Evolutionary conservation across 192 early-diverging fungal species (phyloP), one percentile per base, ranked within the genome.

Genomic region (Gryganskiella cystojenkinii): DNA sequence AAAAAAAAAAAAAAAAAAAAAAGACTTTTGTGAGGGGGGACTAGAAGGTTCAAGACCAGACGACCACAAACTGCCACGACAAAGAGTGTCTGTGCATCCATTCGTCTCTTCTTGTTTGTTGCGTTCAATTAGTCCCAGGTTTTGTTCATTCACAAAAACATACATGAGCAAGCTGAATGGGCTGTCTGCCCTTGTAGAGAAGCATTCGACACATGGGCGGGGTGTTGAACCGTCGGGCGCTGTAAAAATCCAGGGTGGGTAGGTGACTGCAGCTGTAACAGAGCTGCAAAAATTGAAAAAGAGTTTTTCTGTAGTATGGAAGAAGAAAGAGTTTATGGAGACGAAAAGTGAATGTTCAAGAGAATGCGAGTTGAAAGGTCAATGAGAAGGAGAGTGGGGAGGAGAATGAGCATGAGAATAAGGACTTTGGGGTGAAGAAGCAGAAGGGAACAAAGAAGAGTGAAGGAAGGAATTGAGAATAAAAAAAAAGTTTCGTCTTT

Each of bases 111-210:
- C 22, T 44, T 44, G 42, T 44, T 44, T 44, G 8, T 44, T 44
- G 9, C 42, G 8, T 44, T 44, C 42, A 15, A 8, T 8, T 44
- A 11, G 8, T 44, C 15, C 42, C 42, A 11, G 8, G 42, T 6
- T 50, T 24, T 50, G 22, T n/a, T 50, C 47, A 22, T 30, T 31
- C 53, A 35, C 19, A 55, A 2, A 17, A 14, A 9, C 31, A n/a
- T 76, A 89, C 86, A 81, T 93, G 85, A 19, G 90, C 90, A 17
- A 93, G 83, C 51, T 91, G 85, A 40, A 92, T 90, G 28, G 90
- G 90, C 69, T 79, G 81, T 59, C 90, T 90, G 72, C 91, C 91
- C 70, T 94, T 94, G 84, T 91, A 94, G n/a, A 92, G 69, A 19
- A 92, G 78, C 70, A 92, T 87, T 24, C 91, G 85, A 74, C 90